Evolutionary conservation across 345 rosid genomes (phyloP).

Genomic region (Lepidium sativum): DNA sequence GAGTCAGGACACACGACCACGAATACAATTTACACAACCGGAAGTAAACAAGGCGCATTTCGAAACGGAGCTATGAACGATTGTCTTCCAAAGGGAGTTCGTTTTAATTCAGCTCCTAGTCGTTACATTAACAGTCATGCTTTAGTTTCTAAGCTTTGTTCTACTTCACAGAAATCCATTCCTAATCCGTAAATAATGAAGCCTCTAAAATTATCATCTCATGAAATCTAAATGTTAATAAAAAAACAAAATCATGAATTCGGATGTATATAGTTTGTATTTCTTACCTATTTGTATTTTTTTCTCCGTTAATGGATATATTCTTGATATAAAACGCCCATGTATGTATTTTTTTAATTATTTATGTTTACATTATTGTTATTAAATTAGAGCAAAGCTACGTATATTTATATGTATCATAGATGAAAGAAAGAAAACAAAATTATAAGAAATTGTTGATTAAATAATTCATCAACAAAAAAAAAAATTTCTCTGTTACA

Average conservation of each 20-base stretch:
- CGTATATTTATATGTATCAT: not conserved
- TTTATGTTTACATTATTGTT: not conserved
- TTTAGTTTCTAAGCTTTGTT: slow-evolving; percentile 22
- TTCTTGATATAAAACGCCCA: not conserved
- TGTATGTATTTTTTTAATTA: slow-evolving; percentile 4
- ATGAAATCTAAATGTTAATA: not conserved
- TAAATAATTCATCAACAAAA: not conserved
- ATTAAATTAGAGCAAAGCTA: not conserved
- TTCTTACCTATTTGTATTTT: not conserved
- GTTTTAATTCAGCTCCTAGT: slow-evolving; percentile 22
- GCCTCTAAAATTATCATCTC: not conserved
- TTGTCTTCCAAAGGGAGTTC: slow-evolving; percentile 25
- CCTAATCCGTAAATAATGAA: slow-evolving; percentile 4
- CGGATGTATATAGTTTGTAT: not conserved
- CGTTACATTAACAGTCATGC: slow-evolving; percentile 19
- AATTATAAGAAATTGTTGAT: not conserved
- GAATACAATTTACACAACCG: not conserved
- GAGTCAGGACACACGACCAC: not conserved
- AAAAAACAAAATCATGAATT: not conserved
- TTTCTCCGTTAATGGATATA: not conserved
- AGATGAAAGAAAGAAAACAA: not conserved
- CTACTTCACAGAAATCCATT: slow-evolving; percentile 12
- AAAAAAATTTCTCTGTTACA: no score
- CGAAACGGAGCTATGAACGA: not conserved
- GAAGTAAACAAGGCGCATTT: not conserved